Conservation (phyloP, 2,329 filamentous ascomycete genomes). For the Emericellopsis cladophorae region DNA sequence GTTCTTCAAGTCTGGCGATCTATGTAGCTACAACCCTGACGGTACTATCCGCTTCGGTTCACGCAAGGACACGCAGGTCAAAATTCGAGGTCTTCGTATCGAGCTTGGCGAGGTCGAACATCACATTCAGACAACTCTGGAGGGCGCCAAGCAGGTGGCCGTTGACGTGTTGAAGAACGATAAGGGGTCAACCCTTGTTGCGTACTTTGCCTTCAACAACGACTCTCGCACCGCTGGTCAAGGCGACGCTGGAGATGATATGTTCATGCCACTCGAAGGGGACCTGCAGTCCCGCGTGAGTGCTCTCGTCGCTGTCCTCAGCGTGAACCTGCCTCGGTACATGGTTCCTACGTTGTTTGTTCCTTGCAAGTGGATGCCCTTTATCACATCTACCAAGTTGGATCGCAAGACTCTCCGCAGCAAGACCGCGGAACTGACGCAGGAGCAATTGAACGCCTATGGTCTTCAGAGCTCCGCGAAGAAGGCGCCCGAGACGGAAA, state of each 20-base stretch:
- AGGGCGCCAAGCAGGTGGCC: neutral
- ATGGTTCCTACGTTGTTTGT: constrained; percentile 6
- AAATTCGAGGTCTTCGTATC: constrained; percentile 2
- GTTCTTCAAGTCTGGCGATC: constrained; percentile 33
- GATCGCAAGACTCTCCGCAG: constrained; percentile 5
- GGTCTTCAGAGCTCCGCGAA: constrained; percentile 11
- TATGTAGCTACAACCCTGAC: constrained; percentile 27
- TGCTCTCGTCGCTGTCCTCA: neutral
- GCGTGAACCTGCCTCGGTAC: constrained; percentile 3
- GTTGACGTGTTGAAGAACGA: constrained; percentile 1
- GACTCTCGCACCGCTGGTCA: neutral
- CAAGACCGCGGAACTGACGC: constrained; percentile 1
- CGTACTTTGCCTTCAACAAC: constrained; percentile 1
- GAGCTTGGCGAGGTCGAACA: constrained; percentile 3
- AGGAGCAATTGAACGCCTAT: constrained; percentile 6
- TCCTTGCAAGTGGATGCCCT: constrained; percentile 17
- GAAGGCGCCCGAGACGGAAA: constrained; percentile 6
- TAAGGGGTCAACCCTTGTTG: neutral
- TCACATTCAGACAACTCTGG: neutral
- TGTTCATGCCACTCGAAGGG: constrained; percentile 1
- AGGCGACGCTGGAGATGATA: neutral
- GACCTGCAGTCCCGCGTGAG: neutral
- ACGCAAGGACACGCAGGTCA: constrained; percentile 21
- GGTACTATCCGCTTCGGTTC: constrained; percentile 30
- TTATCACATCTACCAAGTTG: constrained; percentile 28